Evolutionary conservation across 495 filamentous ascomycete species (phyloP).

Genomic region (Trichoderma orchidacearum): DNA sequence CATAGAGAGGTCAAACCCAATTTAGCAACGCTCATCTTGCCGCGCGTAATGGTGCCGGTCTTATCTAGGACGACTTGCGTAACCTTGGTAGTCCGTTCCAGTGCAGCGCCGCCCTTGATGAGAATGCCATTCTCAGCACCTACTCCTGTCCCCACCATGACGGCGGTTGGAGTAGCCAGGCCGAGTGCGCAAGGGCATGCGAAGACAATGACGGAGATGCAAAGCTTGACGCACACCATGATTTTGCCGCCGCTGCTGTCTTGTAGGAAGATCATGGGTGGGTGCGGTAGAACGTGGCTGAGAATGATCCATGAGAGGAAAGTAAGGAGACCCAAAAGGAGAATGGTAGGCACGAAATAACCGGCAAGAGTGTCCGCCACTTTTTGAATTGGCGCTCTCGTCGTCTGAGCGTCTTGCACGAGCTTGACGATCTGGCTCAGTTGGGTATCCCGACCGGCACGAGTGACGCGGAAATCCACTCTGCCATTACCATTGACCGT

Average conservation of each 20-base stretch:
- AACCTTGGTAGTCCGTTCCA: conserved; percentile 86
- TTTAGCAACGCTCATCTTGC: conserved; percentile 83
- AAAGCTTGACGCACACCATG: conserved; percentile 95
- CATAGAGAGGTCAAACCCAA: conserved; percentile 51
- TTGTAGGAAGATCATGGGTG: conserved; percentile 80
- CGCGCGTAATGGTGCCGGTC: conserved; percentile 89
- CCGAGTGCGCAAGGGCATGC: conserved; percentile 94
- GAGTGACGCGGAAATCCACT: conserved; percentile 83
- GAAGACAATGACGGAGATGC: conserved; percentile 97
- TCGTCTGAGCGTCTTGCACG: conserved; percentile 93
- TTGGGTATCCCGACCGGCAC: conserved; percentile 89
- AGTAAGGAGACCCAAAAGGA: conserved; percentile 69
- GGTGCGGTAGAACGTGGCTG: conserved; percentile 65
- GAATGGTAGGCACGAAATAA: conserved; percentile 85
- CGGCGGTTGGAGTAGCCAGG: conserved; percentile 85
- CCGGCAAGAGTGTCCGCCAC: conserved; percentile 86
- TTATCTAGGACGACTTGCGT: conserved; percentile 97
- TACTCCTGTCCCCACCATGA: conserved; percentile 97
- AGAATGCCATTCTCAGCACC: conserved; percentile 96
- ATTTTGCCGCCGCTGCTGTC: conserved; percentile 71
- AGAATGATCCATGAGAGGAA: conserved; percentile 93
- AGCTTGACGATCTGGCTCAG: conserved; percentile 95
- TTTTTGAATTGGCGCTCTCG: conserved; percentile 84
- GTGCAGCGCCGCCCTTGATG: conserved; percentile 85
- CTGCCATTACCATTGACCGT: conserved; percentile 91